Evolutionary conservation across 192 early-diverging fungal genomes (phyloP), one percentile per base, ranked within the genome.

Genomic region (Gryganskiella cystojenkinii): DNA sequence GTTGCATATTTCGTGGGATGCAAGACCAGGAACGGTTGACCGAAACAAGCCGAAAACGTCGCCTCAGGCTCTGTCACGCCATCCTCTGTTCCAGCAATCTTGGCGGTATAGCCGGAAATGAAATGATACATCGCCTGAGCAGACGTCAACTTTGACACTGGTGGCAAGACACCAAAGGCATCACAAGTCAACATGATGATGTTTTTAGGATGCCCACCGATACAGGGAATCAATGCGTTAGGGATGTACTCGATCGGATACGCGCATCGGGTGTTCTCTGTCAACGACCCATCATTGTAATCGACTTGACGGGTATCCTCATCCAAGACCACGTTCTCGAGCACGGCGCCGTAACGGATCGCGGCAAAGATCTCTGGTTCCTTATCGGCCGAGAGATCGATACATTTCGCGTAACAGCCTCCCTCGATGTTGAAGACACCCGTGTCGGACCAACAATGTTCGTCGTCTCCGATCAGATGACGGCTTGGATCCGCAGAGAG

Each of bases 391-490:
- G 94, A 95, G 45, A 98, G 84, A 64, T 96, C 94, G 68, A 98
- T 94, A 72, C 90, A 90, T 88, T 98, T 98, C 70, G 96, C 96
- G 81, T 98, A 98, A 87, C 96, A 98, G 50, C 96, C 96, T 56
- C 96, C 96, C 86, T 98, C 96, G 64, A 98, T 97, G 85, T 98
- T 98, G 90, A 98, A 98, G 54, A 97, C 86, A 70, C 95, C 95
- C 46, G 88, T 84, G 70, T 96, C 93, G 25, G 92, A 93, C 96
- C 96, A 98, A 81, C 95, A 96, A 83, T 98, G 96, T 84, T 98
- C 96, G 85, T 98, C 96, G 85, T 98, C 96, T 83, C 96, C 96
- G 72, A 98, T 98, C 59, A 98, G 82, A 75, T 87, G 84, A 52
- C 96, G 94, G 83, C 86, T 89, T 14, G 95, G 96, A 72, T 98